Evolutionary conservation across 441 rosid species (phyloP).

Genomic region (Populus hybrid): DNA sequence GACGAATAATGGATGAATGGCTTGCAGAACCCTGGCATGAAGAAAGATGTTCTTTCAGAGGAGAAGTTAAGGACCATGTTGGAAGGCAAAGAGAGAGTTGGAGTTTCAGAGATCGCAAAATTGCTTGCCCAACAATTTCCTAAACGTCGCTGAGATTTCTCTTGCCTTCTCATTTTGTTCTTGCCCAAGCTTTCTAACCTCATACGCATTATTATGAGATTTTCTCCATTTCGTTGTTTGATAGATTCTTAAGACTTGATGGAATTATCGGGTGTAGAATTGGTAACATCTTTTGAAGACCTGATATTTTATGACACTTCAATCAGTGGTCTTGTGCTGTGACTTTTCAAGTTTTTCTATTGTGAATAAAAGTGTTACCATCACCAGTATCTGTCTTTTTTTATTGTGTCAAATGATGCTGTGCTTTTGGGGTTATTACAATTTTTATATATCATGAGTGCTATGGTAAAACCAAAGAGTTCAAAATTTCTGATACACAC

Average conservation of each 20-base stretch:
- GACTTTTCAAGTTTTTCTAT: neutral
- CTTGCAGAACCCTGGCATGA: conserved; percentile 40
- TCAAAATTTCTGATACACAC: neutral
- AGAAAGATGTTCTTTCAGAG: conserved; percentile 28
- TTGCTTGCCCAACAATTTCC: conserved; percentile 32
- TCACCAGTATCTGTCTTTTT: neutral
- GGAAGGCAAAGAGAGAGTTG: conserved; percentile 28
- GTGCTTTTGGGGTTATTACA: neutral
- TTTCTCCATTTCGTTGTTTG: neutral
- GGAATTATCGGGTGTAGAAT: neutral
- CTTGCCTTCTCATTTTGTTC: neutral
- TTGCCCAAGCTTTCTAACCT: neutral
- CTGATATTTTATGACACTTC: neutral
- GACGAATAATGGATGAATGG: neutral
- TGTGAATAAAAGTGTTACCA: neutral
- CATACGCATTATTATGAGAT: neutral
- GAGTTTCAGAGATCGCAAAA: conserved; percentile 37
- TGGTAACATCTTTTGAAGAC: neutral
- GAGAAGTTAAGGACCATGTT: conserved; percentile 31
- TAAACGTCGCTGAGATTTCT: conserved; percentile 15
- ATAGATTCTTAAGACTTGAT: neutral
- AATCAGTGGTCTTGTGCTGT: neutral
- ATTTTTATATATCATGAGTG: neutral
- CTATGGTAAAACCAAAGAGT: neutral
- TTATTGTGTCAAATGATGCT: neutral